These are phyloP conservation scores for Anisodus acutangulus DNA, from an alignment of 257 asterid species.

Conservation along the genomic window DNA sequence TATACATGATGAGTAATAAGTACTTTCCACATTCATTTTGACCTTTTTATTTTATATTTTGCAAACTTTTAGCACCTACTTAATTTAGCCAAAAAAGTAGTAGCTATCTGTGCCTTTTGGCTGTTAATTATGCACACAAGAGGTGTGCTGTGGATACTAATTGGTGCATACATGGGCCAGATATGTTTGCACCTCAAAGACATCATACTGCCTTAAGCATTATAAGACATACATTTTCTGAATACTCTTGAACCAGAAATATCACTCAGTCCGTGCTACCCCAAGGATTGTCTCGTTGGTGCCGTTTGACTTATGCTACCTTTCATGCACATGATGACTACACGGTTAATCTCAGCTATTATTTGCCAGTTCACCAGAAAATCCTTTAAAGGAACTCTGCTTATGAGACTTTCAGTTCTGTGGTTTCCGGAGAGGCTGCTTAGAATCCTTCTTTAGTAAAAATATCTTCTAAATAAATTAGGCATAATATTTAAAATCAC, in stretches of 20 bases:
- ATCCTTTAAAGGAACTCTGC: not conserved
- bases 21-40: not conserved
- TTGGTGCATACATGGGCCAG: not conserved
- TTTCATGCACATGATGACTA: not conserved
- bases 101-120: not conserved
- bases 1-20: not conserved
- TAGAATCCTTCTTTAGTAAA: not conserved
- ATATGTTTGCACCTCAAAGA: not conserved
- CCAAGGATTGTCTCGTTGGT: not conserved
- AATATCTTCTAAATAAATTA: not conserved
- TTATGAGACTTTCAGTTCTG: not conserved
- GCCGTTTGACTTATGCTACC: not conserved
- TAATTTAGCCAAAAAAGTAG: not conserved
- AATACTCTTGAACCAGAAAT: not conserved
- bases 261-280: not conserved
- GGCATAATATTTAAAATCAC: not conserved
- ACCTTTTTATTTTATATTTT: not conserved
- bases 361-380: not conserved
- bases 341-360: not conserved
- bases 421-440: slow-evolving; percentile 7
- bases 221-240: not conserved
- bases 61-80: not conserved
- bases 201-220: not conserved
- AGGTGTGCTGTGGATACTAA: not conserved
- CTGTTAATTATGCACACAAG: not conserved